These are phyloP conservation scores for Corylus avellana DNA, from an alignment of 306 rosid species.

Conservation along the genomic window DNA sequence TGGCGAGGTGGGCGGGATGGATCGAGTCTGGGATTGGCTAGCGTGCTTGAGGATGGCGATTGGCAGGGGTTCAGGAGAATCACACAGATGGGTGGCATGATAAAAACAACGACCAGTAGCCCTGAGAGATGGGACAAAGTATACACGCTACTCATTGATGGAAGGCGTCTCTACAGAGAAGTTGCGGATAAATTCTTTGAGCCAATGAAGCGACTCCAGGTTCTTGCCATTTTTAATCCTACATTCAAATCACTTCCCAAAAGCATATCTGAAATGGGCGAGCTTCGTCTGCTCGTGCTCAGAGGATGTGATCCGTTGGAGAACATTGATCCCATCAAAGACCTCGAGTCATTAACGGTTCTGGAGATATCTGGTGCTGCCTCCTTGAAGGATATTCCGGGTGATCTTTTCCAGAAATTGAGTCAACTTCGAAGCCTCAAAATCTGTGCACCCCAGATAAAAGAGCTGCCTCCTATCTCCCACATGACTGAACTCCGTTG, in stretches of 20 bases:
- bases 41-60: slow-evolving; percentile 12
- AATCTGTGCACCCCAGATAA: slow-evolving; percentile 25
- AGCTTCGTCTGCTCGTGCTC: slow-evolving; percentile 38
- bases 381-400: slow-evolving; percentile 9
- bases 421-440: slow-evolving; percentile 31
- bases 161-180: slow-evolving; percentile 20
- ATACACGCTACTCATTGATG: slow-evolving; percentile 33
- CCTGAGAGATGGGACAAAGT: slow-evolving; percentile 7
- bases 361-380: slow-evolving; percentile 42
- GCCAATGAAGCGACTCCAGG: slow-evolving; percentile 2
- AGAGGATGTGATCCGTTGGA: slow-evolving; percentile 34
- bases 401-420: slow-evolving; percentile 3
- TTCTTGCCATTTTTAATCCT: slow-evolving; percentile 34
- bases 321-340: not conserved
- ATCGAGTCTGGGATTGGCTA: slow-evolving; percentile 33
- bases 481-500: slow-evolving; percentile 20
- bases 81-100: slow-evolving; percentile 19
- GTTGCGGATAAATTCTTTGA: slow-evolving; percentile 13
- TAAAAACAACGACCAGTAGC: slow-evolving; percentile 12
- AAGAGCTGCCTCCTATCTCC: slow-evolving; percentile 34
- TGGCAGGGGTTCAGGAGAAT: slow-evolving; percentile 31
- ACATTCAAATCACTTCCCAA: not conserved
- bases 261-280: not conserved
- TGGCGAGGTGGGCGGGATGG: not conserved
- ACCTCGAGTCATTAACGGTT: slow-evolving; percentile 2